Evolutionary conservation across 305 asterid species (phyloP).

Genomic region (Fraxinus baroniana): DNA sequence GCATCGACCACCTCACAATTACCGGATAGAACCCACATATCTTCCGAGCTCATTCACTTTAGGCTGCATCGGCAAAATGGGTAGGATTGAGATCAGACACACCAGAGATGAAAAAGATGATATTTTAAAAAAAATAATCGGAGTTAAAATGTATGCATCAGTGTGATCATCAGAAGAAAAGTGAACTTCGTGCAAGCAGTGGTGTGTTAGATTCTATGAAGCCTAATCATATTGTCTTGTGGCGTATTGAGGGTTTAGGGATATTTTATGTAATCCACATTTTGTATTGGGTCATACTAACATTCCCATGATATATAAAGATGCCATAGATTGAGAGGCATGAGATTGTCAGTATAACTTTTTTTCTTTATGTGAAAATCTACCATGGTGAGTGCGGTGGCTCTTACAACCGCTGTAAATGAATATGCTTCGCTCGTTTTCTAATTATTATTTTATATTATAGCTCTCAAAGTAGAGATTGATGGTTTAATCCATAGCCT

Average conservation of each 20-base stretch:
- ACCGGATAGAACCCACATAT: conserved; percentile 52
- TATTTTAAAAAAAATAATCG: neutral
- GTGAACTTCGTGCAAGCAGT: neutral
- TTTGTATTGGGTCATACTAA: neutral
- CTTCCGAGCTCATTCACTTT: conserved; percentile 43
- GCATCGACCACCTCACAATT: conserved; percentile 47
- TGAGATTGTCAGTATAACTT: neutral
- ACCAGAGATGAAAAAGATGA: conserved; percentile 26
- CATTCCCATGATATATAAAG: neutral
- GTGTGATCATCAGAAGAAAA: neutral
- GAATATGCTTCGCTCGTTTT: neutral
- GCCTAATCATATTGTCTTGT: neutral
- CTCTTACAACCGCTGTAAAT: neutral
- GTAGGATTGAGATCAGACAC: conserved; percentile 48
- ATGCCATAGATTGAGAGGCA: neutral
- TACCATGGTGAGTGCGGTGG: neutral
- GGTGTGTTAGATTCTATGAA: neutral
- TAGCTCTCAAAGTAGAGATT: neutral
- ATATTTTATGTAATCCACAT: neutral
- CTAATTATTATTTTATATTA: neutral
- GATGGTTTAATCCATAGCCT: neutral
- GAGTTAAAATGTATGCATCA: neutral
- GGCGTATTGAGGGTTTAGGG: neutral
- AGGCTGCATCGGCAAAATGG: conserved; percentile 72
- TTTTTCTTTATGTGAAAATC: neutral